Evolutionary conservation across 306 rosid genomes (phyloP), one percentile per base, ranked within the genome.

Genomic region (Trichosanthes truncata): DNA sequence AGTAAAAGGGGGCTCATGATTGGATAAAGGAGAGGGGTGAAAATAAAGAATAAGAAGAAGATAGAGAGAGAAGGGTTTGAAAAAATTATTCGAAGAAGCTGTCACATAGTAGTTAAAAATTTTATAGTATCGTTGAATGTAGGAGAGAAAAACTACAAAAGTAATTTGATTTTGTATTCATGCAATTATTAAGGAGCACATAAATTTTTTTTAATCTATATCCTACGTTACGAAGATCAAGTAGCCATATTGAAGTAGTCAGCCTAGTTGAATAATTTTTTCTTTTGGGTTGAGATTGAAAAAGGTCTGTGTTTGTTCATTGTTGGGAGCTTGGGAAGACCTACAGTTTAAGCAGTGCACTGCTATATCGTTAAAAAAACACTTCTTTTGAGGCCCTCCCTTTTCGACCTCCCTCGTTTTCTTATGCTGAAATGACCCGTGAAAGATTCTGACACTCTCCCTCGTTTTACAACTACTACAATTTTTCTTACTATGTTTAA

Each of bases 351-450:
- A 63, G 6, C 8, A 66, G 46, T 66, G 29, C 74, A 38, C 7
- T 9, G 29, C 7, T 38, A n/a, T 66, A 20, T 38, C 7, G 74
- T 66, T 66, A 66, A 56, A 79, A 74, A 68, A 6, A 35, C 86
- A 67, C 89, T 51, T 81, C 83, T 84, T 89, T 89, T 84, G n/a
- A 87, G 81, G 88, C 35, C 78, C 62, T 76, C 52, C 78, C 77
- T 77, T 72, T 77, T 73, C 76, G 79, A 67, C 35, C 18, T 10
- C 72, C 86, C 81, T 82, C 76, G 86, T 82, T 84, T 81, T 87
- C 83, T 81, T 74, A 78, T 82, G 79, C 61, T 71, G 83, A 83
- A 51, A 56, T 45, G 82, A 86, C 87, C 79, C 62, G 11, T 63
- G 74, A 73, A 21, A 35, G 68, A 41, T 59, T 40, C 59, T 81